Evolutionary conservation across 2,329 filamentous ascomycete genomes (phyloP), one percentile per base, ranked within the genome.

Genomic region (Sporothrix phasma): DNA sequence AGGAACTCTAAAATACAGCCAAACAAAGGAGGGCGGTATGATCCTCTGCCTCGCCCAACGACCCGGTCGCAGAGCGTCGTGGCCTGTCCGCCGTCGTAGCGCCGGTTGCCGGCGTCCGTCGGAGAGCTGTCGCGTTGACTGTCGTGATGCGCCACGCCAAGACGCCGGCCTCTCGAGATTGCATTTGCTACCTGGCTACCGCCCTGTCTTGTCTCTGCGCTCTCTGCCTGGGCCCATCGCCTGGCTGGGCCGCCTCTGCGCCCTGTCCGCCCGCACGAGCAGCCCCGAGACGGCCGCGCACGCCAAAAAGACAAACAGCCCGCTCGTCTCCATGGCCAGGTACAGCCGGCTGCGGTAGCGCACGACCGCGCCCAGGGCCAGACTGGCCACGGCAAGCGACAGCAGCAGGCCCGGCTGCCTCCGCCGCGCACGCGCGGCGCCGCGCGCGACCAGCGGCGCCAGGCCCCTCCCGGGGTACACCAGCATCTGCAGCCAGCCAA

Each of bases 281-380:
- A 65, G 29, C 0, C 59, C 46, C 3, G 63, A 54, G 4, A 68
- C 39, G 0, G 47, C 24, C 4, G 62, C 2, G 3, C 70, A 66
- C 15, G 66, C 70, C 15, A 68, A 11, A 3, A 73, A 73, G 1
- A 76, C 39, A 64, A 73, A 69, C 66, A 76, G 64, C 5, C 74
- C 75, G 64, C 73, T 73, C 66, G 76, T 69, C 71, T 78, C 73
- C 22, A 77, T 67, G 51, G 72, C 70, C 5, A 79, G 70, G 65
- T 74, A 77, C 61, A 77, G 74, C 43, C 68, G 71, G 47, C 75
- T 74, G 34, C 76, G 74, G 63, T 73, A 73, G 45, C 68, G 67
- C 15, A 76, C 68, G 29, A 77, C 41, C 7, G 39, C 58, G 54
- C 26, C 19, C 29, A 73, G 63, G 13, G 29, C 61, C 3, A 63